phyloP scores from a whole-genome alignment of 2,329 filamentous ascomycete genomes.

The Aspergillus viridinutans region DNA sequence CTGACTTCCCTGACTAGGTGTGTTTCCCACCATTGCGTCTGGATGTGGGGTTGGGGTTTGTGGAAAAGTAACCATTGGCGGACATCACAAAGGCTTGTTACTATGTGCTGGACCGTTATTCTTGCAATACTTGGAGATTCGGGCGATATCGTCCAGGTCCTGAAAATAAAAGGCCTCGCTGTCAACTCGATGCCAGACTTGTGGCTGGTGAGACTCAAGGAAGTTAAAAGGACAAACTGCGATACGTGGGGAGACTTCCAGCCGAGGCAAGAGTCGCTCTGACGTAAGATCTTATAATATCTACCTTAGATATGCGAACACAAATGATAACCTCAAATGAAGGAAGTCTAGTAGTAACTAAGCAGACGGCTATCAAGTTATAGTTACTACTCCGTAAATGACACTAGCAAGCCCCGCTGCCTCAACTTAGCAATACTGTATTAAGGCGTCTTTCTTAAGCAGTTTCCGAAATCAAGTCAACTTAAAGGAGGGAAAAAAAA shows the following conservation, averaged over 20 bases:
- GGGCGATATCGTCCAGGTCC: not conserved
- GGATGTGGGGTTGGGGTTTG: constrained; percentile 8
- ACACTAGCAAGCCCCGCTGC: not conserved
- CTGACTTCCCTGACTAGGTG: not conserved
- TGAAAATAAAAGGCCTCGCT: not conserved
- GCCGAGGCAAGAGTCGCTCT: not conserved
- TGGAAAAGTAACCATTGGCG: not conserved
- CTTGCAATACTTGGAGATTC: not conserved
- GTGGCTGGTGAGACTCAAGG: not conserved
- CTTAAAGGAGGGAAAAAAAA: not conserved
- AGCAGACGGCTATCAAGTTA: too few species aligned
- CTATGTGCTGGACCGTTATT: not conserved
- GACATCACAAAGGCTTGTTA: not conserved
- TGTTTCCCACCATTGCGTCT: not conserved
- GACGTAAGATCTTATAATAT: not conserved
- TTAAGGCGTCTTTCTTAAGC: not conserved
- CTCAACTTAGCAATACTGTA: not conserved
- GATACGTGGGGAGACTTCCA: not conserved
- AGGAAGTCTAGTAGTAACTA: not conserved
- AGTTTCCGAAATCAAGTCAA: not conserved
- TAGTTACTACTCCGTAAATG: too few species aligned
- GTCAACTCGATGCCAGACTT: not conserved
- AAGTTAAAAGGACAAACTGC: not conserved
- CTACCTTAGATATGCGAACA: too few species aligned
- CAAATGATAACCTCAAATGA: too few species aligned